A percentile compares a stretch with the other conserved stretches of the same genome.
These are phyloP conservation scores for Knoxia roxburghii DNA, from an alignment of 257 asterid species.

Conservation along the genomic window DNA sequence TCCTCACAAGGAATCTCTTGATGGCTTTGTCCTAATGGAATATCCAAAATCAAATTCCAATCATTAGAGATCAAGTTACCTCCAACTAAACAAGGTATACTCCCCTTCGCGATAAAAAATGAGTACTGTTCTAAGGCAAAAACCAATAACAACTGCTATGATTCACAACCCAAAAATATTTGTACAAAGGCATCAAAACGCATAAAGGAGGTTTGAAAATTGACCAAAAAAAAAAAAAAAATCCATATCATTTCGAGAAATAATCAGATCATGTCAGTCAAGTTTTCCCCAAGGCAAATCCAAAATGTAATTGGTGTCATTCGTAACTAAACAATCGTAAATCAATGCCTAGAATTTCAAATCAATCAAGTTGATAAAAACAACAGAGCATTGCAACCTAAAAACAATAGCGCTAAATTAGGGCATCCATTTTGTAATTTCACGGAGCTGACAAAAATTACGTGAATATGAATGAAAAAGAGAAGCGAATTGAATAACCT, in stretches of 20 bases:
- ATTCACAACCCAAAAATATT: too few species aligned
- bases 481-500: slow-evolving; percentile 26
- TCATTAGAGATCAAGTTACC: neutral
- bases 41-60: neutral
- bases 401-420: too few species aligned
- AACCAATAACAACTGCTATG: too few species aligned
- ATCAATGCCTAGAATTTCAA: too few species aligned
- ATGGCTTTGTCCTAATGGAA: slow-evolving; percentile 65
- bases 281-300: neutral
- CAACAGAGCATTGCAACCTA: too few species aligned
- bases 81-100: neutral
- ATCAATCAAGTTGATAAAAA: too few species aligned
- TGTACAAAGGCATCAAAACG: neutral
- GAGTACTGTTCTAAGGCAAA: too few species aligned
- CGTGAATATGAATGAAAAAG: neutral
- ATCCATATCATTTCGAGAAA: neutral
- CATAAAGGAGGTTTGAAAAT: too few species aligned
- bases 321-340: too few species aligned
- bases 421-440: neutral
- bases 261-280: neutral
- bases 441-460: too few species aligned
- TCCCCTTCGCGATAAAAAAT: too few species aligned
- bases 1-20: slow-evolving; percentile 80
- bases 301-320: neutral
- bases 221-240: too few species aligned